phyloP scores from a whole-genome alignment of 1,139 yeast species.

The Tardiomyces depauwii region DNA sequence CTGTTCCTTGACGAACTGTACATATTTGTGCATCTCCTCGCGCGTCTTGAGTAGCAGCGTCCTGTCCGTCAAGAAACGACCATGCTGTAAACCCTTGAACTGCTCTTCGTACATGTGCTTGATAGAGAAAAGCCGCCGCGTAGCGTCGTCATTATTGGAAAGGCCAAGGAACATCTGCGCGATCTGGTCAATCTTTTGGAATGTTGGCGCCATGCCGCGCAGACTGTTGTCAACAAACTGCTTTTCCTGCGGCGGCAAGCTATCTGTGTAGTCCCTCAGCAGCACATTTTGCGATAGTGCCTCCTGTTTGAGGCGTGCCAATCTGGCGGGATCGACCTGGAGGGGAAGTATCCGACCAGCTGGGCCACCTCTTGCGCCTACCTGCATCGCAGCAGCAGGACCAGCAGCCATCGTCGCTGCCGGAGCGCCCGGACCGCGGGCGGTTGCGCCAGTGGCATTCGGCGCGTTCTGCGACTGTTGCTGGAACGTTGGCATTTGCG shows the following conservation, averaged over 20 bases:
- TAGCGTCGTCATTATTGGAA: constrained; percentile 61
- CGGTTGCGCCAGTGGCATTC: no score
- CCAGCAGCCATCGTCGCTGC: background rate
- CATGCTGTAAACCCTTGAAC: constrained; percentile 51
- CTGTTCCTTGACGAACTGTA: background rate
- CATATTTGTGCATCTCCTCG: constrained; percentile 57
- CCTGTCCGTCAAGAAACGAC: constrained; percentile 52
- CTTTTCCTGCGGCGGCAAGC: constrained; percentile 52
- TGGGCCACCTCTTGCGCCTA: background rate
- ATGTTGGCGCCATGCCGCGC: constrained; percentile 48
- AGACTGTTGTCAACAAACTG: constrained; percentile 47
- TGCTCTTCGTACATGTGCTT: constrained; percentile 71
- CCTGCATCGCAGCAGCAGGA: background rate
- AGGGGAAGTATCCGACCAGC: background rate
- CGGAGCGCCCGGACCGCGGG: no score
- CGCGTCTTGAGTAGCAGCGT: constrained; percentile 60
- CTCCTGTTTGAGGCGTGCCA: background rate
- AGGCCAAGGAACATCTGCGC: constrained; percentile 65
- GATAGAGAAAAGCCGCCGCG: constrained; percentile 63
- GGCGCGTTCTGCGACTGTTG: no score
- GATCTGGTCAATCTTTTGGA: constrained; percentile 58
- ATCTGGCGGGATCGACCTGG: background rate
- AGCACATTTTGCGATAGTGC: background rate
- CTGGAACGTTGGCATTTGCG: no score
- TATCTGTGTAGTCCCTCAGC: constrained; percentile 28